A percentile compares a stretch with the other conserved stretches of the same genome.
Evolutionary conservation across 176 grass and related monocot genomes (phyloP).

Genomic region (Triticum timopheevii): DNA sequence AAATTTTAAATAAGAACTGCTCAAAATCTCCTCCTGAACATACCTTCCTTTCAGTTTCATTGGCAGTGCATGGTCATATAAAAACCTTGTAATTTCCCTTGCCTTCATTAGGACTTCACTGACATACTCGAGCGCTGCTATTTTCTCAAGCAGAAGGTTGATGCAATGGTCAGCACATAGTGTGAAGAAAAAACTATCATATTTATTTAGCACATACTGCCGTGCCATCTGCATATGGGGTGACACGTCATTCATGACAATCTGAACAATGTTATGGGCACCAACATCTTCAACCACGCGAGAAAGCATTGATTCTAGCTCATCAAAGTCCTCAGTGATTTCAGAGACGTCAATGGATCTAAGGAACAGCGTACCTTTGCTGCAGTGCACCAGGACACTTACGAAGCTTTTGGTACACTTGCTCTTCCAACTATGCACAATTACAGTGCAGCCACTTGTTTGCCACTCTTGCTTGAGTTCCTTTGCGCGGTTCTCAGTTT

Average conservation of each 20-base stretch:
- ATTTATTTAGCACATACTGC: constrained; percentile 50
- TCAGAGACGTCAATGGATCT: constrained; percentile 69
- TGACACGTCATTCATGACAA: constrained; percentile 59
- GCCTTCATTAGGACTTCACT: constrained; percentile 53
- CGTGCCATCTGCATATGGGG: constrained; percentile 65
- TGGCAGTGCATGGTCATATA: constrained; percentile 52
- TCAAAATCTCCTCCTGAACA: constrained; percentile 51
- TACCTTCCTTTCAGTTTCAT: constrained; percentile 38
- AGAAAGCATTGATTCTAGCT: constrained; percentile 44
- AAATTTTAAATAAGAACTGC: constrained; percentile 44
- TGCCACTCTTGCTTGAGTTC: constrained; percentile 59
- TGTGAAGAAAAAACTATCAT: constrained; percentile 46
- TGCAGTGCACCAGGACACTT: constrained; percentile 65
- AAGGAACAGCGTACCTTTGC: constrained; percentile 59
- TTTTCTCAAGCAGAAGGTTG: constrained; percentile 65
- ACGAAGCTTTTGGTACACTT: constrained; percentile 46
- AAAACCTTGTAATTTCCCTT: constrained; percentile 58
- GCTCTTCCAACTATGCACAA: constrained; percentile 73
- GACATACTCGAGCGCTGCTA: constrained; percentile 53
- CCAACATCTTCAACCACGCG: constrained; percentile 63
- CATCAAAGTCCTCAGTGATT: constrained; percentile 52
- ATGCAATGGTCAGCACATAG: constrained; percentile 80
- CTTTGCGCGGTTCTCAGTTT: constrained; percentile 44
- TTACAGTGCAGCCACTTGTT: constrained; percentile 60
- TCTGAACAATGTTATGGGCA: constrained; percentile 61